Conservation (phyloP, 805 yeast species). For the Komagataella populi region DNA sequence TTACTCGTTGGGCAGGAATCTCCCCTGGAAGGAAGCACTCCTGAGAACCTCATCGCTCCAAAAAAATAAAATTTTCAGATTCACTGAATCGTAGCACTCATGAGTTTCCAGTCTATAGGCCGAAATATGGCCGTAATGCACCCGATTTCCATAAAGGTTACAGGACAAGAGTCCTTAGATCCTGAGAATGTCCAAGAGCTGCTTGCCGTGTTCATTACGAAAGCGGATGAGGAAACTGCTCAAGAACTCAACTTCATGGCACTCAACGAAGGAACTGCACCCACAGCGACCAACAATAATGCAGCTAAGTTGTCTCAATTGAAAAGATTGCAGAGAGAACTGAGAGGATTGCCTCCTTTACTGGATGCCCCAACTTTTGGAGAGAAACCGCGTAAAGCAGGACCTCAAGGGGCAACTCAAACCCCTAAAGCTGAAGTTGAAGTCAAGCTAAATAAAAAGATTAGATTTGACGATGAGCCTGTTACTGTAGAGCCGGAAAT, state of each 20-base stretch:
- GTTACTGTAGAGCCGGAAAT: not conserved
- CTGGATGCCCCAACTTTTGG: conserved; percentile 3
- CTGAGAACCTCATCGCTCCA: not conserved
- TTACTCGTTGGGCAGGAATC: not conserved
- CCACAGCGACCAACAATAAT: conserved; percentile 12
- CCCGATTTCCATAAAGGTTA: conserved; percentile 27
- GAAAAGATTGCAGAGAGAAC: conserved; percentile 21
- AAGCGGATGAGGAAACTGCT: conserved; percentile 9
- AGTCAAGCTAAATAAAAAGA: conserved; percentile 3
- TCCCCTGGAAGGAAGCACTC: not conserved
- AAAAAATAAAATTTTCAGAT: not conserved
- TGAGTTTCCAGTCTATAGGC: not conserved
- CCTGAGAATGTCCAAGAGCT: conserved; percentile 11
- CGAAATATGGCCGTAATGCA: conserved; percentile 27
- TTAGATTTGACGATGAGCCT: conserved; percentile 4
- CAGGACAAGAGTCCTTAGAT: conserved; percentile 6
- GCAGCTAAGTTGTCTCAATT: conserved; percentile 17
- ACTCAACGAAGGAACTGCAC: not conserved
- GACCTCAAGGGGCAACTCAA: not conserved
- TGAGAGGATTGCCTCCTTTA: conserved; percentile 22
- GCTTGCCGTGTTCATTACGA: conserved; percentile 12
- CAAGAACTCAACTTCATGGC: conserved; percentile 2
- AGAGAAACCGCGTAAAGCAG: conserved; percentile 7
- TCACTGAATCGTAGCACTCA: not conserved
- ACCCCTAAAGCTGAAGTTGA: conserved; percentile 2